phyloP scores from a whole-genome alignment of 768 basidiomycete genomes.

The Tylopilus balloui region DNA sequence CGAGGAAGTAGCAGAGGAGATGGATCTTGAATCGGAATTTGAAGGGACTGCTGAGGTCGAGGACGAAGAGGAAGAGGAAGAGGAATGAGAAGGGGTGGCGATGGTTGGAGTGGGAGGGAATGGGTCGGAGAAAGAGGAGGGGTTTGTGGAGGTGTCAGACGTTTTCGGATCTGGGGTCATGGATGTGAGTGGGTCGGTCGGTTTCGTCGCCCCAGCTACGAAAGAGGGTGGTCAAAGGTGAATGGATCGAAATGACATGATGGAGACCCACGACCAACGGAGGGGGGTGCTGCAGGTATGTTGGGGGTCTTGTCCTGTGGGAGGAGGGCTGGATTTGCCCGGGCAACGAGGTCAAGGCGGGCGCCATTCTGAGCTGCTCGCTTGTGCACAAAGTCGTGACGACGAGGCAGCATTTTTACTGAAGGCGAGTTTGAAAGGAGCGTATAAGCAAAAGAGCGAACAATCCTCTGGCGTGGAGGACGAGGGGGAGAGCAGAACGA shows the following conservation, averaged over 20 bases:
- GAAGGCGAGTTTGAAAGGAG: conserved; percentile 20
- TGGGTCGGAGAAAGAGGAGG: conserved; percentile 10
- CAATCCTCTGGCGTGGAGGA: neutral
- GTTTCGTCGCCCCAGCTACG: neutral
- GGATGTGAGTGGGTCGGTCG: neutral
- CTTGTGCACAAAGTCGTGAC: conserved; percentile 14
- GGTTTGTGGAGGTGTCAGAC: conserved; percentile 16
- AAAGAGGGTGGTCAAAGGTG: neutral
- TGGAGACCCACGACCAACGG: conserved; percentile 1
- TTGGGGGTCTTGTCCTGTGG: neutral
- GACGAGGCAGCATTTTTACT: conserved; percentile 11
- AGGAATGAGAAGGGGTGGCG: neutral
- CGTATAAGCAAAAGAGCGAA: conserved; percentile 21
- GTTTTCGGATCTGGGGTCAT: conserved; percentile 8
- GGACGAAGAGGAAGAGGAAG: conserved; percentile 8
- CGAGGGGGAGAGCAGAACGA: too few species aligned
- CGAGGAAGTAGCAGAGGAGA: conserved; percentile 5
- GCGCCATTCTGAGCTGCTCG: conserved; percentile 9
- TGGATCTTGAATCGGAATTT: neutral
- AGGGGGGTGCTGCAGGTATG: neutral
- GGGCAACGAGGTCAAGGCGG: conserved; percentile 10
- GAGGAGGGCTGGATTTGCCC: neutral
- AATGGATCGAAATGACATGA: neutral
- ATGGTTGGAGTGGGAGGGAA: neutral
- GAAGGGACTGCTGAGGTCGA: neutral